A percentile compares a stretch with the other conserved stretches of the same genome.
Conservation (phyloP, 108 stramenopile genomes). For the Nannochloropsis salina region DNA sequence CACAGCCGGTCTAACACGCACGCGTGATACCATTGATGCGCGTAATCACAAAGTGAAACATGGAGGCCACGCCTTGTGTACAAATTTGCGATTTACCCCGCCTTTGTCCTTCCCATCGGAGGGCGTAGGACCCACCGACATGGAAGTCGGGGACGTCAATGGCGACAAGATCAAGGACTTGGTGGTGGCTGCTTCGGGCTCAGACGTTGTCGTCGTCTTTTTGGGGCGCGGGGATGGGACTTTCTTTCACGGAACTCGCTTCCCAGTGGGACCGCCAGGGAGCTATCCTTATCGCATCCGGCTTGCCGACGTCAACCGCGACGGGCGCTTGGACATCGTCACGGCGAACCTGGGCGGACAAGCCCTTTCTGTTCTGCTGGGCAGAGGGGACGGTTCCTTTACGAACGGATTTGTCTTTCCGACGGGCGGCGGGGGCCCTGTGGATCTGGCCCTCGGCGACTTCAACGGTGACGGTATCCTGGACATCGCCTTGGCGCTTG, state of each 20-base stretch:
- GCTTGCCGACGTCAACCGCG: not conserved
- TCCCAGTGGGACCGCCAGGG: not conserved
- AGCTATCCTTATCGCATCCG: not conserved
- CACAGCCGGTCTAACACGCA: not conserved
- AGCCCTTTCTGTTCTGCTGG: not conserved
- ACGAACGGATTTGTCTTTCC: conserved; percentile 12
- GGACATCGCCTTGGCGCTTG: not conserved
- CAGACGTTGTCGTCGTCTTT: not conserved
- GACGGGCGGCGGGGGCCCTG: not conserved
- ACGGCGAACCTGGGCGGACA: not conserved
- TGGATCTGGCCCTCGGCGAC: conserved; percentile 11
- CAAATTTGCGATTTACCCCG: not conserved
- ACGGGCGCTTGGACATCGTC: not conserved
- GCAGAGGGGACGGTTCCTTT: not conserved
- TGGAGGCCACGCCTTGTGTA: conserved; percentile 13
- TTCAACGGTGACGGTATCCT: conserved; percentile 17
- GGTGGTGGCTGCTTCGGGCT: not conserved
- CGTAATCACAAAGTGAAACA: not conserved
- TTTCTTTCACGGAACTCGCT: conserved; percentile 1
- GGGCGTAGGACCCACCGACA: not conserved
- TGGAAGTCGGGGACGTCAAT: not conserved
- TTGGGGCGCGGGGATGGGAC: conserved; percentile 10
- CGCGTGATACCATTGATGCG: not conserved
- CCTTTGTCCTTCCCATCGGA: not conserved
- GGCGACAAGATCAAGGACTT: conserved; percentile 16